Percentiles rank a stretch among this genome's conserved stretches.
phyloP scores from a whole-genome alignment of 139 green algal species.

The Eudorina sp. region DNA sequence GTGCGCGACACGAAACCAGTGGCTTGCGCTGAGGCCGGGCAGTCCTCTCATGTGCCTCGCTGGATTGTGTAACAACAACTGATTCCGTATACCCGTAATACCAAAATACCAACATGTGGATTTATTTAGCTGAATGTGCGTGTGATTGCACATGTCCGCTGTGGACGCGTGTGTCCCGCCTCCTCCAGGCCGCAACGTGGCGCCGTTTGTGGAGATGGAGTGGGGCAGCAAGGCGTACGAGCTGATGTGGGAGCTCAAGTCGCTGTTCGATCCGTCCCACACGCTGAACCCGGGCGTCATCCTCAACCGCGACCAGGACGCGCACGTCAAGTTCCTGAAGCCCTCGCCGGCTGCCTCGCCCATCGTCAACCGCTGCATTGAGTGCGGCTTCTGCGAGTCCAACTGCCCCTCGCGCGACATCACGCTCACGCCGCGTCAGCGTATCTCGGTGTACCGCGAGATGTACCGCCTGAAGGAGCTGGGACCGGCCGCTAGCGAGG shows the following conservation, averaged over 20 bases:
- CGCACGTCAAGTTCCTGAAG: conserved; percentile 94
- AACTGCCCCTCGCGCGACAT: conserved; percentile 96
- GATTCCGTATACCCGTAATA: too few species aligned
- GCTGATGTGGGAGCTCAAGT: conserved; percentile 99
- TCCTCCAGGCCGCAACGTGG: conserved; percentile 92
- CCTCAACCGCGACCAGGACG: conserved; percentile 81
- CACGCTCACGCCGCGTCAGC: conserved; percentile 94
- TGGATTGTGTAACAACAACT: too few species aligned
- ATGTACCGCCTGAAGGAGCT: conserved; percentile 81
- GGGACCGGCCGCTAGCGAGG: conserved; percentile 34
- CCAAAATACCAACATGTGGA: too few species aligned
- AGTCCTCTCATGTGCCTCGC: too few species aligned
- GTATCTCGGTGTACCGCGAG: conserved; percentile 94
- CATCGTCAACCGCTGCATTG: conserved; percentile 89
- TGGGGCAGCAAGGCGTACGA: conserved; percentile 95
- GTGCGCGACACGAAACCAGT: too few species aligned
- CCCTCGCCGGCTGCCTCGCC: conserved; percentile 80
- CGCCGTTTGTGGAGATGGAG: conserved; percentile 98
- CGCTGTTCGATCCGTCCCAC: conserved; percentile 93
- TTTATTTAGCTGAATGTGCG: too few species aligned
- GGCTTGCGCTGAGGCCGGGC: too few species aligned
- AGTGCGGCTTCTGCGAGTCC: conserved; percentile 99
- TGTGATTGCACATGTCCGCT: not conserved
- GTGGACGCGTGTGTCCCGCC: not conserved
- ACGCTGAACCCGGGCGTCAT: conserved; percentile 93